Percentiles rank a stretch among this genome's conserved stretches.
These are phyloP conservation scores for Prillingera fragicola DNA, from an alignment of 1,284 basidiomycete species.

Conservation along the genomic window DNA sequence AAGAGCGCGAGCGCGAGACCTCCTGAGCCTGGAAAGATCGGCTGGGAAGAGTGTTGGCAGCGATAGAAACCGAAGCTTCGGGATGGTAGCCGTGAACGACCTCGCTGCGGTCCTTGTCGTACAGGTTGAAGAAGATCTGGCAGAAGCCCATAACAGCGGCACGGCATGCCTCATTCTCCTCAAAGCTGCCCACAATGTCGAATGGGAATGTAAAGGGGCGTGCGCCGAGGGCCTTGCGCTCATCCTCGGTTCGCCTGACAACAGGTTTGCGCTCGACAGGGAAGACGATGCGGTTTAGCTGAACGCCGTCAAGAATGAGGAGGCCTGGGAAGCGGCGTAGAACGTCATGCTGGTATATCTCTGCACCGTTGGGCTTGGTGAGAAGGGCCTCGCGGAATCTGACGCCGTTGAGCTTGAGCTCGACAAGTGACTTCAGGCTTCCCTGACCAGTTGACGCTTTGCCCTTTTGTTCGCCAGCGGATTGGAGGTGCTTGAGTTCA, in stretches of 20 bases:
- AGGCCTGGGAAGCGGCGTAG: conserved; percentile 45
- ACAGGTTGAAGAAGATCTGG: conserved; percentile 65
- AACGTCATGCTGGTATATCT: conserved; percentile 42
- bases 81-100: conserved; percentile 74
- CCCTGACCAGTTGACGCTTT: conserved; percentile 35
- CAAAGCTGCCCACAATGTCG: conserved; percentile 32
- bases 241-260: conserved; percentile 25
- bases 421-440: conserved; percentile 36
- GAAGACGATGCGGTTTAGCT: conserved; percentile 52
- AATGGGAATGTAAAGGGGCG: conserved; percentile 40
- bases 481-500: conserved; percentile 34
- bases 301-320: conserved; percentile 42
- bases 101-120: conserved; percentile 67
- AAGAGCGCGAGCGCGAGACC: conserved; percentile 45
- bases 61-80: conserved; percentile 80
- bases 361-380: conserved; percentile 24
- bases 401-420: conserved; percentile 40
- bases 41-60: conserved; percentile 74
- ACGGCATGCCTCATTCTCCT: conserved; percentile 35
- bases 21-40: conserved; percentile 47
- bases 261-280: conserved; percentile 40
- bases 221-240: conserved; percentile 25
- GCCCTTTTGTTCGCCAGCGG: conserved; percentile 36
- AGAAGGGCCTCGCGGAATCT: conserved; percentile 35
- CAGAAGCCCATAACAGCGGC: conserved; percentile 48